Evolutionary conservation across 768 basidiomycete genomes (phyloP), one percentile per base, ranked within the genome.

Genomic region (Kwoniella sp.): DNA sequence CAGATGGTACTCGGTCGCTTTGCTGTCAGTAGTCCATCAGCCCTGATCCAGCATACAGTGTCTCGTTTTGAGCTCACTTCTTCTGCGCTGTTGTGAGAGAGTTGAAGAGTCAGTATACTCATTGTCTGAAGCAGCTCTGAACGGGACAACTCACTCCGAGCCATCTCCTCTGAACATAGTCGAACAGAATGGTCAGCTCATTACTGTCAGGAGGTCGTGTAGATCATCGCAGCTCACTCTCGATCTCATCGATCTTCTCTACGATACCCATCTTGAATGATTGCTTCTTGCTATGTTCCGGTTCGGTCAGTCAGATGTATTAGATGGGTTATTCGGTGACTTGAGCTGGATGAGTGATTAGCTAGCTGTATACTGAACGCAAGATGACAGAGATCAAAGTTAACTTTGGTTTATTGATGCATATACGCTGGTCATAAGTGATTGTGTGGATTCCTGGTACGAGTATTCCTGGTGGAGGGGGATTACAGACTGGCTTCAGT

Each of bases 241-340:
- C 92, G 68, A 95, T 95, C 81, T 91, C 92, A 81, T 93, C 94
- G 73, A 96, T 95, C 92, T 97, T 97, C 83, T 97, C 94, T 73
- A 93, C 85, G 76, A 96, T 87, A 75, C 93, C 94, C 94, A 97
- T 96, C 75, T 69, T 86, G 76, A 22, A n/a, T 34, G 37, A 15
- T 45, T 29, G 17, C 9, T 54, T 25, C 45, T 45, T 13, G 41
- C n/a, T 52, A 23, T 61, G 11, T 7, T 23, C 45, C 22, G 47
- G 22, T n/a, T 22, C 47, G 41, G 20, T 8, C 41, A 20, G 3
- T 45, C 3, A 45, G 41, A n/a, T n/a, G n/a, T n/a, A n/a, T n/a
- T n/a, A n/a, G n/a, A n/a, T n/a, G n/a, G n/a, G n/a, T n/a, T 45
- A 11, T 45, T 37, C 13, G 34, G 34, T 37, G 34, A 37, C 13